Base-by-base conservation (phyloP, 78 protist species). In the Creolimax fragrantissima region DNA sequence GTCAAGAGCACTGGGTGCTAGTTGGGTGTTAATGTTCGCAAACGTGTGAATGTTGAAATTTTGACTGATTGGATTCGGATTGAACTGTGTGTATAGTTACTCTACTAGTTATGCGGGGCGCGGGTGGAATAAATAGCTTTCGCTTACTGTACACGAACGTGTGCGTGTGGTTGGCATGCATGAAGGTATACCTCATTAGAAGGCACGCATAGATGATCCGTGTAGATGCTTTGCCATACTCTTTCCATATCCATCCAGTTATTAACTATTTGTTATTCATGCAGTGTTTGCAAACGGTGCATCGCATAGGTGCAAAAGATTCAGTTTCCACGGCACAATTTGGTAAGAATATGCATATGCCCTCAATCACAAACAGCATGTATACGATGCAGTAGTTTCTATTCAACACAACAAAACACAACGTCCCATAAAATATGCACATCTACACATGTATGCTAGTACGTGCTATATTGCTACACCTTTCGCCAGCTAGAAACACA, bases 231-330 rank as follows among this genome's bases (percentile, higher is more conserved):
- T 74, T 95, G 95, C 99, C 99, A 98, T 35, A 98, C 42, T 91
- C 92, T 92, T 93, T 97, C 98, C 98, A 98, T 96, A 92, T 96
- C 98, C 67, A 94, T 99, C 99, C 99, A 98, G 94, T 98, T 94
- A 67, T 94, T 93, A 24, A 98, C 97, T 83, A 24, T n/a, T n/a
- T n/a, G n/a, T n/a, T n/a, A n/a, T n/a, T n/a, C n/a, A n/a, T n/a
- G n/a, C n/a, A n/a, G n/a, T n/a, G n/a, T n/a, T n/a, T n/a, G n/a
- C n/a, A n/a, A n/a, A n/a, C n/a, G n/a, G n/a, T n/a, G n/a, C n/a
- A n/a, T n/a, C n/a, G n/a, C n/a, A n/a, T n/a, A n/a, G n/a, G n/a
- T n/a, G n/a, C n/a, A n/a, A n/a, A n/a, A n/a, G n/a, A n/a, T n/a
- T n/a, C n/a, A n/a, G n/a, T n/a, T n/a, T n/a, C n/a, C 74, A 58